These are phyloP conservation scores for Tephrocybe sp. DNA, from an alignment of 768 basidiomycete genomes.

Conservation along the genomic window DNA sequence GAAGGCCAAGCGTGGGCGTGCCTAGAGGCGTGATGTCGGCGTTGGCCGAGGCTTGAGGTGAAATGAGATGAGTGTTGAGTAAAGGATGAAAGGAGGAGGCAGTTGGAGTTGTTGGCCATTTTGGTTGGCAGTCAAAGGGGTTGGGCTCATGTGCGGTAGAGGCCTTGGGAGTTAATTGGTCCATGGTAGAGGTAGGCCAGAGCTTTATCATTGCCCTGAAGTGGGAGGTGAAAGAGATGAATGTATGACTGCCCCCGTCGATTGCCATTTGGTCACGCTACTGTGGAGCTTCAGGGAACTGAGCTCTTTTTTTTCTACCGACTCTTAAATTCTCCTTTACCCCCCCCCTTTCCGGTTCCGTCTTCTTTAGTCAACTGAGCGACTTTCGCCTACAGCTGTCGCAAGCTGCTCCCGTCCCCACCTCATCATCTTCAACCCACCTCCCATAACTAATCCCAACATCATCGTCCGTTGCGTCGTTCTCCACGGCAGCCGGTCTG, in stretches of 20 bases:
- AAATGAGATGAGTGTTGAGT: slow-evolving; percentile 26
- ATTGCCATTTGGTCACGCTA: slow-evolving; percentile 18
- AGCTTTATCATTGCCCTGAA: slow-evolving; percentile 61
- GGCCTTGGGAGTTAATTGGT: slow-evolving; percentile 64
- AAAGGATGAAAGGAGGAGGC: slow-evolving; percentile 37
- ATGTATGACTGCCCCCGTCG: slow-evolving; percentile 11
- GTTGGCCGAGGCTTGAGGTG: slow-evolving; percentile 38
- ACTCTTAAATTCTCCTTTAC: slow-evolving; percentile 5
- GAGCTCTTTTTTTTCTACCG: too few relatives aligned
- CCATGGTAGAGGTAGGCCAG: slow-evolving; percentile 55
- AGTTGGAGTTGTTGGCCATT: slow-evolving; percentile 30
- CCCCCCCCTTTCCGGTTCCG: not conserved
- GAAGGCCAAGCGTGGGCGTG: slow-evolving; percentile 48
- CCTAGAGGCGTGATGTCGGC: slow-evolving; percentile 41
- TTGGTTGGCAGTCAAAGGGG: slow-evolving; percentile 56
- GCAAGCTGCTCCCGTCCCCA: slow-evolving; percentile 32
- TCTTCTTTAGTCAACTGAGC: slow-evolving; percentile 12
- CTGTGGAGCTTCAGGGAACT: slow-evolving; percentile 15
- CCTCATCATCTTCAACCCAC: slow-evolving; percentile 46
- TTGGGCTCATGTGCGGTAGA: slow-evolving; percentile 43
- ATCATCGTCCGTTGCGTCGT: slow-evolving; percentile 44
- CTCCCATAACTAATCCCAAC: slow-evolving; percentile 62
- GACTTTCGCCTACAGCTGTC: slow-evolving; percentile 21
- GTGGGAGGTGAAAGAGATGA: slow-evolving; percentile 13
- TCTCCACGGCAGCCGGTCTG: slow-evolving; percentile 62